Conservation (phyloP, 352 stramenopile species). For the Phytophthora brassicae region DNA sequence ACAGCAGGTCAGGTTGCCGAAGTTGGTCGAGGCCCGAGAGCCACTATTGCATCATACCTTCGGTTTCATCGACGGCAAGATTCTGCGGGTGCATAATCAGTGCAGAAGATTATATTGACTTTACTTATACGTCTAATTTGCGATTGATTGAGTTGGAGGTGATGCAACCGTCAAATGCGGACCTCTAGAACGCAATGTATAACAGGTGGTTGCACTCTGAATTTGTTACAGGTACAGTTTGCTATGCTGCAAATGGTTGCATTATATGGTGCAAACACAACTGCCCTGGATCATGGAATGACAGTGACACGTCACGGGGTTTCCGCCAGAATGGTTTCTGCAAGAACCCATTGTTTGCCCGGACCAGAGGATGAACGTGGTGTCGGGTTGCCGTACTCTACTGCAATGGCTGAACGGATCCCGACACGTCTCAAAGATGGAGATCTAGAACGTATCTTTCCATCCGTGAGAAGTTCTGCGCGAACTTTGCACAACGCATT, state of each 20-base stretch:
- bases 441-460: not conserved
- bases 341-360: not conserved
- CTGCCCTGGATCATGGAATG: not conserved
- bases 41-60: not conserved
- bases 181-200: not conserved
- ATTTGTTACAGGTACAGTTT: not conserved
- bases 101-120: no score
- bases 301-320: not conserved
- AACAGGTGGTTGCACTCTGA: not conserved
- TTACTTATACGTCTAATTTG: no score
- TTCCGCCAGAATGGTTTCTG: not conserved
- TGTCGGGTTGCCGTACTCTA: not conserved
- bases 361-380: not conserved
- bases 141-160: not conserved
- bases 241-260: not conserved
- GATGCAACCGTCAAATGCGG: not conserved
- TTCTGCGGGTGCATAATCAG: not conserved
- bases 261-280: not conserved
- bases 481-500: constrained; percentile 3
- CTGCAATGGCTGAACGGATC: not conserved
- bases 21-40: not conserved
- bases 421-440: not conserved
- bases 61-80: not conserved
- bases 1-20: not conserved
- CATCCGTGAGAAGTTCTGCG: not conserved